Base-by-base conservation (phyloP, 306 rosid genomes). In the Astragalus glycyphyllos region DNA sequence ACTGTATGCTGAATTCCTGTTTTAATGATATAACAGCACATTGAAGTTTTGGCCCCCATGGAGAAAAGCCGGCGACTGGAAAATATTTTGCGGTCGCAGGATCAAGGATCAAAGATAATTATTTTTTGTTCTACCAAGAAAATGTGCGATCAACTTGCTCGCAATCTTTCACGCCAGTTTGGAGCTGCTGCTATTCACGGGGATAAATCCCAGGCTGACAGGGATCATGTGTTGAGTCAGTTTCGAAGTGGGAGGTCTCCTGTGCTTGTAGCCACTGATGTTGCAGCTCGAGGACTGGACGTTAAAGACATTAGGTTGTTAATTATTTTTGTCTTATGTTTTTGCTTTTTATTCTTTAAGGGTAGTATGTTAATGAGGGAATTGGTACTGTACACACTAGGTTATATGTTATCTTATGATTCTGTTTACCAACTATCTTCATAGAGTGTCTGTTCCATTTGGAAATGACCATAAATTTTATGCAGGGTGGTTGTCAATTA, bases 121-220 rank as follows among this genome's bases (percentile, higher is more conserved):
- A 75, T 95, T 47, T 95, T 95, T 68, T 95, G 99, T 75, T 95
- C 99, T 65, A 95, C 99, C 29, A 91, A 95, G 86, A 95, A 91
- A 84, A 95, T 95, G 99, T 95, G 99, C 57, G 99, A 95, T 84
- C 99, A 91, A 72, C 96, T 95, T 68, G 82, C 96, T 65, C 96
- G 96, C 17, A 95, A 91, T 81, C 96, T 95, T 49, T 69, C 92
- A 1, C 96, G 97, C 59, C 96, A 89, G 73, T 95, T 91, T 78
- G 96, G 99, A 59, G 99, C 97, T 72, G 91, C 96, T 49, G 97
- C 99, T 54, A 95, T 95, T 65, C 99, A 95, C 57, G 99, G 99
- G 65, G 99, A 95, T 87, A 95, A 95, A 75, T 95, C 99, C 71
- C 99, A 95, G 86, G 69, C 85, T 66, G 99, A 95, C 75, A 91